Percentiles rank a stretch among this genome's conserved stretches.
Conservation (phyloP, 306 rosid species). For the Malus orientalis region DNA sequence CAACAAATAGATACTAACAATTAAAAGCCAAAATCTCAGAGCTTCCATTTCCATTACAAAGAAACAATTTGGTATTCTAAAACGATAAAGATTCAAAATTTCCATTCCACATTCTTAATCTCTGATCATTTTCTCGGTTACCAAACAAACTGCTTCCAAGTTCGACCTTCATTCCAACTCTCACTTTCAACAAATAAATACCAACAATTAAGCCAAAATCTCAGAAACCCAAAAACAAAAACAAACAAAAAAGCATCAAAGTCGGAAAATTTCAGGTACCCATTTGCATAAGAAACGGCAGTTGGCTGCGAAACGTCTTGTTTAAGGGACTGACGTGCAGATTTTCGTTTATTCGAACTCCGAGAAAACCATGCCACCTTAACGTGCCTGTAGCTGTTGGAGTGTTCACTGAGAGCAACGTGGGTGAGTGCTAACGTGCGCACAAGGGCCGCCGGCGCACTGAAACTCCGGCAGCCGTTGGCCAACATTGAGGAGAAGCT, state of each 20-base stretch:
- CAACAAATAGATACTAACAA: too few species aligned
- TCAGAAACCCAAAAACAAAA: not conserved
- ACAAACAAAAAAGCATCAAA: not conserved
- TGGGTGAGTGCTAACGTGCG: constrained; percentile 28
- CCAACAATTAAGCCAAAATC: not conserved
- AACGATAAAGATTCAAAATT: too few species aligned
- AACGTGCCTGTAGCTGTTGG: constrained; percentile 2
- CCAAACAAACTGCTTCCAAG: too few species aligned
- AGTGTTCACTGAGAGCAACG: constrained; percentile 16
- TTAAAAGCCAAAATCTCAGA: too few species aligned
- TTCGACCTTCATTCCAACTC: not conserved
- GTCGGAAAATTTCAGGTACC: constrained; percentile 24
- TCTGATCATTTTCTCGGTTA: too few species aligned
- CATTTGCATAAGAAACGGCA: constrained; percentile 25
- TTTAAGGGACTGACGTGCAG: constrained; percentile 30
- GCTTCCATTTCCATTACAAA: too few species aligned
- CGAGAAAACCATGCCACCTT: constrained; percentile 23
- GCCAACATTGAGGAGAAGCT: constrained; percentile 37
- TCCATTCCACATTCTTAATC: too few species aligned
- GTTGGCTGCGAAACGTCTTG: constrained; percentile 21
- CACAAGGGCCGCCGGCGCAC: constrained; percentile 16
- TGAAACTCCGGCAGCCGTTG: constrained; percentile 36
- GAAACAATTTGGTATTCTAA: too few species aligned
- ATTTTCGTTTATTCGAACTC: constrained; percentile 26
- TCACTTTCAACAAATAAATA: not conserved